These are phyloP conservation scores for Aureobasidium sp. DNA, from an alignment of 2,329 filamentous ascomycete genomes.

Conservation along the genomic window DNA sequence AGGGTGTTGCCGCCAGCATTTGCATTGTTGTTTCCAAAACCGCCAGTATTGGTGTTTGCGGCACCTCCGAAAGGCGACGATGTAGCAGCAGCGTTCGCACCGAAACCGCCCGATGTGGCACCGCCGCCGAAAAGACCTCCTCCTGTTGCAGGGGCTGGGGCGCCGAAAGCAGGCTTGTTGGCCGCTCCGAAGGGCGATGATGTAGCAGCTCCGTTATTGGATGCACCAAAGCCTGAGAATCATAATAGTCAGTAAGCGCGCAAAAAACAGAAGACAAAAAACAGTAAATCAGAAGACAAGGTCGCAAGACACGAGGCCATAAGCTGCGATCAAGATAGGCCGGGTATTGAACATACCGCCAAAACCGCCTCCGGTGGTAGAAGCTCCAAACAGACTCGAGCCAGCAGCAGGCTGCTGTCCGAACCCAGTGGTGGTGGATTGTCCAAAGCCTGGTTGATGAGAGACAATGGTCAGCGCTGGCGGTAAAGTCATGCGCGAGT, in stretches of 20 bases:
- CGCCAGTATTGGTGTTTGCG: slow-evolving; percentile 8
- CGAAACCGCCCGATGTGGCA: slow-evolving; percentile 18
- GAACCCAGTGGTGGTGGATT: slow-evolving; percentile 16
- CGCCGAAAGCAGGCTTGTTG: slow-evolving; percentile 20
- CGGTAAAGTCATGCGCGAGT: not conserved
- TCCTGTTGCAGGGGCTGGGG: slow-evolving; percentile 19
- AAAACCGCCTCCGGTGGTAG: slow-evolving; percentile 21
- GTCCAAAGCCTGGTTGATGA: slow-evolving; percentile 15
- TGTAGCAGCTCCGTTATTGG: slow-evolving; percentile 11
- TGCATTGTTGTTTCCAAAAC: slow-evolving; percentile 16
- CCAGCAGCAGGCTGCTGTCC: slow-evolving; percentile 21
- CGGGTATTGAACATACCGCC: slow-evolving; percentile 12
- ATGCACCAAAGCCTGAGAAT: slow-evolving; percentile 14
- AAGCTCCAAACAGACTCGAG: slow-evolving; percentile 25
- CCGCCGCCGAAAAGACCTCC: slow-evolving; percentile 19
- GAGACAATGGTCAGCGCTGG: slow-evolving; percentile 4
- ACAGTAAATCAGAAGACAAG: no score
- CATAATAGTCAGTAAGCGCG: not conserved
- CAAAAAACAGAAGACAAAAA: no score
- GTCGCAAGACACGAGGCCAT: not conserved
- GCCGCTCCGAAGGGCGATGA: slow-evolving; percentile 12
- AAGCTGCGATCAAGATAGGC: not conserved
- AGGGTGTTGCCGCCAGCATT: slow-evolving; percentile 16
- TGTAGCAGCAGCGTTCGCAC: not conserved
- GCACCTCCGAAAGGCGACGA: slow-evolving; percentile 15